These are phyloP conservation scores for Endocarpon pusillum DNA, from an alignment of 495 filamentous ascomycete species.

Conservation along the genomic window DNA sequence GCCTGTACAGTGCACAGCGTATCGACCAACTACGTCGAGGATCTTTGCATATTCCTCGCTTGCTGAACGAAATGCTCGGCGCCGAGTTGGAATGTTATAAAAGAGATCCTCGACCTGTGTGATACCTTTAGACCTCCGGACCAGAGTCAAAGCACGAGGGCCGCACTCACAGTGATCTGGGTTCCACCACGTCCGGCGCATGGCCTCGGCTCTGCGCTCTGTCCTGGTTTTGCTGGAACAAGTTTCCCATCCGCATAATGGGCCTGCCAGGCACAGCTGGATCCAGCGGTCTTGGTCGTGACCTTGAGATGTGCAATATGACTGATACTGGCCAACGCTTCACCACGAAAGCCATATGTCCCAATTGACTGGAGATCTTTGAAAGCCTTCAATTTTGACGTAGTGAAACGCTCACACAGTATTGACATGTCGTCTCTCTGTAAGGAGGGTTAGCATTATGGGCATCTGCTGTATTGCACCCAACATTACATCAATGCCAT, in stretches of 20 bases:
- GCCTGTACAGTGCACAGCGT: constrained; percentile 82
- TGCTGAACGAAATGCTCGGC: constrained; percentile 75
- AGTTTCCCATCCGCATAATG: constrained; percentile 76
- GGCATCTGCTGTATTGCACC: not conserved
- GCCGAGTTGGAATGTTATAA: constrained; percentile 83
- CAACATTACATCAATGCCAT: constrained; percentile 70
- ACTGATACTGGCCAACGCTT: constrained; percentile 95
- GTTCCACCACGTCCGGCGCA: constrained; percentile 86
- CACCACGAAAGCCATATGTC: constrained; percentile 94
- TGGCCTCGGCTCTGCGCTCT: constrained; percentile 73
- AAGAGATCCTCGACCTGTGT: constrained; percentile 81
- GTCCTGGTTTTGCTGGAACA: constrained; percentile 76
- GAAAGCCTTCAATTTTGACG: constrained; percentile 87
- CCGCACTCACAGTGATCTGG: constrained; percentile 60
- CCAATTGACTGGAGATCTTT: constrained; percentile 84
- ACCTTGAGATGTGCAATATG: constrained; percentile 94
- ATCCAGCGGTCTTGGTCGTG: constrained; percentile 83
- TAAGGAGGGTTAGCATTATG: constrained; percentile 1
- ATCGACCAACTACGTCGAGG: constrained; percentile 81
- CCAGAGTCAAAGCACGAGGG: not conserved
- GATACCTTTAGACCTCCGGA: constrained; percentile 4
- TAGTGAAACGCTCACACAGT: constrained; percentile 92
- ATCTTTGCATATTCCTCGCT: constrained; percentile 98
- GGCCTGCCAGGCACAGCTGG: constrained; percentile 76
- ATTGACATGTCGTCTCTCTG: constrained; percentile 85